These are phyloP conservation scores for Cynara cardunculus DNA, from an alignment of 129 eudicot species.

Conservation along the genomic window DNA sequence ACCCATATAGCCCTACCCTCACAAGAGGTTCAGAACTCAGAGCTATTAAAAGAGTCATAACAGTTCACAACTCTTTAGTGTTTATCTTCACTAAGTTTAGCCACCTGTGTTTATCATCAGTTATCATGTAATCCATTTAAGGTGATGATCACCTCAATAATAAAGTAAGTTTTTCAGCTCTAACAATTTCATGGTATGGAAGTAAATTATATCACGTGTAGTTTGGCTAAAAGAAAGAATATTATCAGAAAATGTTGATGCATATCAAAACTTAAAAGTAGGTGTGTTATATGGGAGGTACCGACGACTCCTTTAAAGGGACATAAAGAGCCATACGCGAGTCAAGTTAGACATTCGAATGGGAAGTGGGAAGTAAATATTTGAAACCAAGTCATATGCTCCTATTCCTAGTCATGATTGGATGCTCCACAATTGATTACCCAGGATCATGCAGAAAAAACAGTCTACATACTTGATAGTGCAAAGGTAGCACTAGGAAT, in stretches of 20 bases:
- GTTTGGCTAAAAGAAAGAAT: neutral
- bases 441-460: neutral
- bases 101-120: too few species aligned
- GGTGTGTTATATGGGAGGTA: neutral
- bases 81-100: too few species aligned
- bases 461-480: too few species aligned
- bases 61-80: too few species aligned
- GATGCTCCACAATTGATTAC: neutral
- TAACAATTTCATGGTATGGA: neutral
- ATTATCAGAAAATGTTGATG: neutral
- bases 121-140: too few species aligned
- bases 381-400: neutral
- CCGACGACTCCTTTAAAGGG: neutral
- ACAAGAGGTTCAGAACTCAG: too few species aligned
- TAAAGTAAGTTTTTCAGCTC: neutral
- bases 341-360: neutral
- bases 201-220: neutral
- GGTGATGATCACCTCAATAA: neutral
- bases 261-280: neutral
- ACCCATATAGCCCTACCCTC: too few species aligned
- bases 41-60: too few species aligned
- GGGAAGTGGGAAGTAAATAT: neutral
- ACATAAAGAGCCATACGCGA: neutral
- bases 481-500: too few species aligned
- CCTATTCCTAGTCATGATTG: neutral